Base-by-base conservation (phyloP, 176 grass and related monocot species). In the Carex myosuroides region DNA sequence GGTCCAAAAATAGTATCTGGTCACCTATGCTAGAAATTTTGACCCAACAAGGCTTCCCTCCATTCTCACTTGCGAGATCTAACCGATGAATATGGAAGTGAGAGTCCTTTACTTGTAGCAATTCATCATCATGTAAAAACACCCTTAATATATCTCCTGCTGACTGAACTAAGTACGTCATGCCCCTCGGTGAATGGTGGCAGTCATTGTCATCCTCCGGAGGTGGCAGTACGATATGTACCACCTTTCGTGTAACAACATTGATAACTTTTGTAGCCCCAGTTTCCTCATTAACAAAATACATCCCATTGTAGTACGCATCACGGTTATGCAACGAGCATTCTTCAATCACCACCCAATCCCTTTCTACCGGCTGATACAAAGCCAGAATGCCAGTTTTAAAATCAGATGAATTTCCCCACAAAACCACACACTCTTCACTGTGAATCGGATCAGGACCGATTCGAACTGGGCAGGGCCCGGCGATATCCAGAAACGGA, bases 281-380 rank as follows among this genome's bases (percentile, higher is more conserved):
- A 22, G 39, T 82, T 66, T 67, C 80, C 37, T 82, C 80, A 67
- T 82, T 67, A 4, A 48, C 10, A 53, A 50, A 82, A 52, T 24
- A 82, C 80, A 82, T 48, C 13, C 80, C 80, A 18, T 65, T 14
- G 37, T 50, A 42, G 60, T 64, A 82, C 24, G 60, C 80, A 66
- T 82, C 61, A 4, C 63, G 80, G 59, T 46, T 53, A 67, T 67
- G 80, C n/a, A 82, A 53, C 12, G 61, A 82, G 11, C 61, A 82
- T 66, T 82, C 80, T 66, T 82, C 80, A 44, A 82, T 82, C 59
- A 82, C 80, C 21, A 53, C 59, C 80, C 80, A 82, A 46, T 82
- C 63, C 17, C 12, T 30, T 46, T 67, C 80, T 8, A 29, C 39
- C 5, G 57, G 80, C 24, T 29, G 37, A 52, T 67, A 82, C 30